A percentile compares a stretch with the other conserved stretches of the same genome.
These are phyloP conservation scores for Monosporascus sp. DNA, from an alignment of 2,329 filamentous ascomycete species.

Conservation along the genomic window DNA sequence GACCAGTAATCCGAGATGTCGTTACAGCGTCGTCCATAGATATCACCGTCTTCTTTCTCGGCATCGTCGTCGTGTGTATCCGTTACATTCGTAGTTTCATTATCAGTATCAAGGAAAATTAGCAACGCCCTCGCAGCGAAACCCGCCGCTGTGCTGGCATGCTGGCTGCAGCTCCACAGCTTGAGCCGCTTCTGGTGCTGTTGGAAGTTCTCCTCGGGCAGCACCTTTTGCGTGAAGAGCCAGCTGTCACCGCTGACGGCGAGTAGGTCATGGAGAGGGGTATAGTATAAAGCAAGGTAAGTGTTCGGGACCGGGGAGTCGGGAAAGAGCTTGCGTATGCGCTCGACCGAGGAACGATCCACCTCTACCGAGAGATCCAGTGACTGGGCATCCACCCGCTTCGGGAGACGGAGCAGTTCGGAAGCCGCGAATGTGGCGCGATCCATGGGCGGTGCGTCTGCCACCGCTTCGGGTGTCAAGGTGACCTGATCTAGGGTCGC, in stretches of 20 bases:
- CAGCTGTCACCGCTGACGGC: slow-evolving; percentile 54
- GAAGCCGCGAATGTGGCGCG: slow-evolving; percentile 22
- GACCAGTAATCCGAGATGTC: slow-evolving; percentile 80
- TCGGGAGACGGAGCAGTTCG: slow-evolving; percentile 22
- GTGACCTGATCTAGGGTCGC: slow-evolving; percentile 25
- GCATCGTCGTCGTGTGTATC: slow-evolving; percentile 3
- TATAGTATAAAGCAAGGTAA: slow-evolving; percentile 52
- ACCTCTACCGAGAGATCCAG: slow-evolving; percentile 13
- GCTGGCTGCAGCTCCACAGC: slow-evolving; percentile 24
- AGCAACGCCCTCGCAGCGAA: slow-evolving; percentile 49
- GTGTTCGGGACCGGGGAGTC: slow-evolving; percentile 41
- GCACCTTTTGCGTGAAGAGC: slow-evolving; percentile 51
- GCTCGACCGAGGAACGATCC: slow-evolving; percentile 17
- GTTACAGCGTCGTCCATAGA: slow-evolving; percentile 9
- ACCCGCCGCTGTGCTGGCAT: slow-evolving; percentile 37
- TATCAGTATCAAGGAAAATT: slow-evolving; percentile 32
- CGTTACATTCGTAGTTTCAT: slow-evolving; percentile 9
- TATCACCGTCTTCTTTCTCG: slow-evolving; percentile 1
- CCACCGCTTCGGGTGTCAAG: slow-evolving; percentile 31
- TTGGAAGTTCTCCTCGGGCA: slow-evolving; percentile 35
- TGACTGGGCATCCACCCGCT: slow-evolving; percentile 11
- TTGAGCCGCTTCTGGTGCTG: slow-evolving; percentile 42
- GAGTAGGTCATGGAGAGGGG: slow-evolving; percentile 52
- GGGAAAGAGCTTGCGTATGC: slow-evolving; percentile 38
- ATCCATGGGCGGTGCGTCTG: slow-evolving; percentile 22